Conservation (phyloP, 2,329 filamentous ascomycete genomes). For the Beauveria sp. region DNA sequence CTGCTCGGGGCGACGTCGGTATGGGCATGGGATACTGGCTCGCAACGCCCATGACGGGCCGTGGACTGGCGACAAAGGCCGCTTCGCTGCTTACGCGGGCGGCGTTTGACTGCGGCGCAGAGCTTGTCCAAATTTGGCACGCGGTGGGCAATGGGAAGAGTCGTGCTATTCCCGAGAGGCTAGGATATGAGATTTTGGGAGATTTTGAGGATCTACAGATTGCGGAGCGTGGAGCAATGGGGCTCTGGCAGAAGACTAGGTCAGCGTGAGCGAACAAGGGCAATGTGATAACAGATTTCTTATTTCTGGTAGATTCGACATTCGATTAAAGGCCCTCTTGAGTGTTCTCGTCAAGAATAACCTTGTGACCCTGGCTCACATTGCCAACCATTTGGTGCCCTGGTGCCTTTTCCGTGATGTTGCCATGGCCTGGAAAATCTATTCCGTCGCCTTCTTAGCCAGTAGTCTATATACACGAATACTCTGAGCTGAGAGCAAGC, state of each 20-base stretch:
- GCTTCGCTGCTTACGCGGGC: slow-evolving; percentile 11
- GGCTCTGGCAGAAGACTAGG: neutral
- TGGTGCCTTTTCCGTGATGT: too few species aligned
- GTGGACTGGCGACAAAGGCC: slow-evolving; percentile 14
- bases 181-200: slow-evolving; percentile 11
- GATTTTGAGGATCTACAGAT: neutral
- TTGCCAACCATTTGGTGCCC: too few species aligned
- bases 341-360: too few species aligned
- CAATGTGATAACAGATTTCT: too few species aligned
- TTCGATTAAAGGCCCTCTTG: too few species aligned
- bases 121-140: slow-evolving; percentile 14
- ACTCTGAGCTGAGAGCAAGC: too few species aligned
- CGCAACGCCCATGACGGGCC: slow-evolving; percentile 13
- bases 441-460: too few species aligned
- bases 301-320: too few species aligned
- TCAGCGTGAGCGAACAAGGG: too few species aligned
- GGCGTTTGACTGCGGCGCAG: slow-evolving; percentile 14
- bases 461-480: too few species aligned
- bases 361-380: too few species aligned
- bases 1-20: neutral
- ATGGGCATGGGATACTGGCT: slow-evolving; percentile 17
- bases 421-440: too few species aligned
- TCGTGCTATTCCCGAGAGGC: slow-evolving; percentile 7
- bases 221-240: neutral
- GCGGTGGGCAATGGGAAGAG: slow-evolving; percentile 12